Evolutionary conservation across 2,329 filamentous ascomycete species (phyloP).

Genomic region (Trichoderma gracile): DNA sequence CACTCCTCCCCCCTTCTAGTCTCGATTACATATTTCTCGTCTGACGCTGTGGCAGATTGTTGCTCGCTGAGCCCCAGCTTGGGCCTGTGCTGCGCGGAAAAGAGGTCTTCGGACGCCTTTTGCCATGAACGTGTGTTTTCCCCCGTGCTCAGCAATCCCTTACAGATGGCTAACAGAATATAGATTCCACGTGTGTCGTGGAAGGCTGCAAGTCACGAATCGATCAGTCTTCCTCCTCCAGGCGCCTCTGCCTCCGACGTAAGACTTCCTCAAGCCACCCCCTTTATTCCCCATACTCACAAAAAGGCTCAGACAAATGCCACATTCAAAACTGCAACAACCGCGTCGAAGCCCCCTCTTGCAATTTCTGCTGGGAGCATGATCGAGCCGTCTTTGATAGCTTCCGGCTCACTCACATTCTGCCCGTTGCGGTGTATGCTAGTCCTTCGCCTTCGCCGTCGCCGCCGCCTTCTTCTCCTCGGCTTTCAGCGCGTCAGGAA

Average conservation of each 20-base stretch:
- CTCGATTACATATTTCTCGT: not conserved
- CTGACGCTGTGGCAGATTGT: not conserved
- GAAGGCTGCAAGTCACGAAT: not conserved
- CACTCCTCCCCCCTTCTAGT: not conserved
- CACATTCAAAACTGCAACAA: not conserved
- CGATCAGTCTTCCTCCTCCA: not conserved
- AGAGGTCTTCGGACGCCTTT: not conserved
- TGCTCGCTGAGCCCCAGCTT: not conserved
- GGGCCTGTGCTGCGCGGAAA: not conserved
- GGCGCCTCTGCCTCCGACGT: not conserved
- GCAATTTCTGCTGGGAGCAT: not conserved
- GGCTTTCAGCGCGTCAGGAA: too few species aligned
- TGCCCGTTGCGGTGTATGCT: not conserved
- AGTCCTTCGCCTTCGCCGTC: not conserved
- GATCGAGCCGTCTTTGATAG: not conserved
- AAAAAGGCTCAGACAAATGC: not conserved
- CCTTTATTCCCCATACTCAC: not conserved
- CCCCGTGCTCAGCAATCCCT: not conserved
- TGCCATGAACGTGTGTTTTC: not conserved
- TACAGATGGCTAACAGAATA: not conserved
- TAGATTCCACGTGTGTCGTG: not conserved
- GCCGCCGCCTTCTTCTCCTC: too few species aligned
- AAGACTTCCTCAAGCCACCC: not conserved
- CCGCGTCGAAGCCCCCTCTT: not conserved
- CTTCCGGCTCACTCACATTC: not conserved